Base-by-base conservation (phyloP, 2,329 filamentous ascomycete genomes). In the Colletotrichum neosansevieriae region DNA sequence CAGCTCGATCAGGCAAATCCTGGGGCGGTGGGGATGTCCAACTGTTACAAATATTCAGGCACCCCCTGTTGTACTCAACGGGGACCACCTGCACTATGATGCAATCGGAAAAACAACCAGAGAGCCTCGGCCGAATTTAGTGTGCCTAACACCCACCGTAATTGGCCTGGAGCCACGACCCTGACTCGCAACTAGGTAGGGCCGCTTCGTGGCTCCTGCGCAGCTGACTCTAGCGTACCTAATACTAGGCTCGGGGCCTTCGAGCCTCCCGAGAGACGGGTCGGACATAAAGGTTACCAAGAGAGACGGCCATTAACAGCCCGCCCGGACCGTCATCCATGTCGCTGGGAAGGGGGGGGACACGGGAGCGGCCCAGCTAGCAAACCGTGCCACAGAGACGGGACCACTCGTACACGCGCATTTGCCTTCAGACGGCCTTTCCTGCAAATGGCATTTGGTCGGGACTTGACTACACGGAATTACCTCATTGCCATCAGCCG, bases 401-500 rank as follows among this genome's bases (percentile, higher is more conserved):
- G 24, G 19, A 40, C 24, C 15, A 47, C 3, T 11, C 19, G 21
- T 12, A 9, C 19, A 38, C 38, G 11, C 24, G 32, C 19, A 50
- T 51, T 15, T 6, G 11, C 49, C 49, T 11, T 53, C 29, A 32
- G 29, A 53, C 29, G 42, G 19, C 32, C 49, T 54, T 38, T 15
- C 49, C 29, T 51, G 24, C 49, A 51, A 38, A 32, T 32, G 24
- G 38, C 29, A 12, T 19, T 53, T 13, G 29, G 29, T 34, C 38
- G 32, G 42, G 32, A 34, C 7, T 34, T 13, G 38, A 15, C 49
- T 38, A 49, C 61, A 68, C 34, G 65, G 47, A 21, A 38, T 65
- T 54, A 65, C 61, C 61, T 68, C 61, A 65, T 59, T 9, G 60
- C 53, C 65, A 54, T 29, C 34, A 38, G 32, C 54, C 65, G 65